These are phyloP conservation scores for Nephelium lappaceum DNA, from an alignment of 345 rosid species.

Conservation along the genomic window DNA sequence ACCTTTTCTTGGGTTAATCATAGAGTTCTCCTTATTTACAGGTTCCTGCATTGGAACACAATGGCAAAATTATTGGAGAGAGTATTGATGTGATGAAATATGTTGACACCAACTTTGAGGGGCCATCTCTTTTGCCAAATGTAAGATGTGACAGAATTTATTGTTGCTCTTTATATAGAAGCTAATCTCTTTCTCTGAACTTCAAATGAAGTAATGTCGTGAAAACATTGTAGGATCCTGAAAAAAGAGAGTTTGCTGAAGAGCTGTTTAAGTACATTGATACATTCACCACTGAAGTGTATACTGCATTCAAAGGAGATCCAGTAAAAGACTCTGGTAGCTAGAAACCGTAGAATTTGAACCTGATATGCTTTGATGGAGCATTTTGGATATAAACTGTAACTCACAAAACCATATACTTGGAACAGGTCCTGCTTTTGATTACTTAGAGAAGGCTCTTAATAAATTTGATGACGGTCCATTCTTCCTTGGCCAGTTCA, in stretches of 20 bases:
- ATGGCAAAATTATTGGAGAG: constrained; percentile 84
- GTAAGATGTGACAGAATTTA: constrained; percentile 35
- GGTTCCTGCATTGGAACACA: constrained; percentile 95
- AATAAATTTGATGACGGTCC: constrained; percentile 76
- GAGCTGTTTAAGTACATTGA: constrained; percentile 66
- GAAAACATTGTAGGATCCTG: constrained; percentile 62
- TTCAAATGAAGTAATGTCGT: constrained; percentile 10
- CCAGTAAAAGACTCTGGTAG: constrained; percentile 55
- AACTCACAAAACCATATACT: constrained; percentile 13
- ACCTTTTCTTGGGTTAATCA: neutral
- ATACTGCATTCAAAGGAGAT: constrained; percentile 66
- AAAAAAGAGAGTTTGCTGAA: constrained; percentile 54
- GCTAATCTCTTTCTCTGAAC: neutral
- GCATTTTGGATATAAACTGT: neutral
- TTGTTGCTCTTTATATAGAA: neutral
- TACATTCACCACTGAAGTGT: constrained; percentile 45
- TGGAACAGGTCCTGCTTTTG: constrained; percentile 65
- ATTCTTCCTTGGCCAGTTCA: constrained; percentile 81
- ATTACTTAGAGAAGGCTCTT: constrained; percentile 70
- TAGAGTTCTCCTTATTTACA: constrained; percentile 20
- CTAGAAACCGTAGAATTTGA: constrained; percentile 49
- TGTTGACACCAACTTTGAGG: constrained; percentile 77
- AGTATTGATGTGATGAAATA: constrained; percentile 82
- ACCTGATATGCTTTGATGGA: neutral
- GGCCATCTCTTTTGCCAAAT: constrained; percentile 68